Base-by-base conservation (phyloP, 257 asterid genomes). In the Coffea canephora region DNA sequence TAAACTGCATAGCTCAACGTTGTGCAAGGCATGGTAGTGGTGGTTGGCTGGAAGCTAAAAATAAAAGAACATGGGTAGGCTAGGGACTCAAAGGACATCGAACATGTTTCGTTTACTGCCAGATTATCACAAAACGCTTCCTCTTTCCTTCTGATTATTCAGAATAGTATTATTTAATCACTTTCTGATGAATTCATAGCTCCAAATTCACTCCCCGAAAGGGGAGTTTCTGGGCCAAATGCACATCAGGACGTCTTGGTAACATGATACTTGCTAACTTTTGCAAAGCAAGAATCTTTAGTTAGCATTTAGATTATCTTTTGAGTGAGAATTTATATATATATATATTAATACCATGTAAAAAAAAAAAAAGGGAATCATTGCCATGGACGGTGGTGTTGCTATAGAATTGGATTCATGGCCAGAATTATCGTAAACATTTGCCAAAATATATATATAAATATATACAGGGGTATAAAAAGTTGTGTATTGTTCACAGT, bases 201-300 rank as follows among this genome's bases (percentile, higher is more conserved):
- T 14, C 46, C 69, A 8, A 64, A 69, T 36, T 73, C 57, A 61
- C 82, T 72, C 73, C 64, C 64, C 72, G 46, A 49, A 59, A 73
- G 62, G 3, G 73, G 69, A 54, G 39, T 14, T 54, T 75, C 57
- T 61, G 71, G 8, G 59, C 50, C 27, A 23, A 55, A 18, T 31
- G 71, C 81, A 55, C 36, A 55, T 78, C 21, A 43, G 59, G 70
- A 55, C 25, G 13, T 55, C 52, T 78, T 55, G 76, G 75, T 69
- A 23, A 1, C 48, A 64, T 34, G 49, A 10, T 16, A 5, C 76
- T 27, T 31, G 34, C 34, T 31, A 43, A 13, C 15, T 23, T 50
- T 61, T 74, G 79, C 61, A 48, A 4, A 68, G 69, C 48, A 49
- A 73, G 75, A 73, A 74, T 80, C 83, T 39, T 73, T 65, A 45